phyloP scores from a whole-genome alignment of 208 protist species.

The Leishmania martiniquensis region DNA sequence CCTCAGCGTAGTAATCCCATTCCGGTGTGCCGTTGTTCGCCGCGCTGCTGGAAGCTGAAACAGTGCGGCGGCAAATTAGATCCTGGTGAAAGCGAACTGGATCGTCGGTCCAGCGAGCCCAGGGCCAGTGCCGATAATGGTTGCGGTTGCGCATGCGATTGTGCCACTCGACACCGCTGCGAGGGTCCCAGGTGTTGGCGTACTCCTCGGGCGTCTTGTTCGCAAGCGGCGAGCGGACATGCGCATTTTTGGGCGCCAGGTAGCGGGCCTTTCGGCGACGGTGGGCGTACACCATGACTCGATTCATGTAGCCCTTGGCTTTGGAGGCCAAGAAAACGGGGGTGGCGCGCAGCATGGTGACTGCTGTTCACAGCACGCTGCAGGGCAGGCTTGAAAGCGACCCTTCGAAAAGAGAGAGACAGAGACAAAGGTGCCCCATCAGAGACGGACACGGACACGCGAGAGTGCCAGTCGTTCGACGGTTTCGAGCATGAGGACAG shows the following conservation, averaged over 20 bases:
- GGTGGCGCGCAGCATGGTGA: slow-evolving; percentile 37
- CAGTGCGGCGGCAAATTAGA: slow-evolving; percentile 43
- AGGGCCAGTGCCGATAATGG: slow-evolving; percentile 81
- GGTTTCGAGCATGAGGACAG: not conserved
- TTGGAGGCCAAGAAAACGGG: slow-evolving; percentile 26
- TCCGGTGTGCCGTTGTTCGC: slow-evolving; percentile 64
- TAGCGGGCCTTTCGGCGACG: slow-evolving; percentile 66
- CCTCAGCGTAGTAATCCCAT: slow-evolving; percentile 80
- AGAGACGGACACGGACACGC: not conserved
- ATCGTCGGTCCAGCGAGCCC: slow-evolving; percentile 75
- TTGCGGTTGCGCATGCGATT: slow-evolving; percentile 62
- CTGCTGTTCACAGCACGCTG: not conserved
- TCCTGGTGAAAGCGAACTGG: slow-evolving; percentile 69
- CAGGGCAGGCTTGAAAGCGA: not conserved
- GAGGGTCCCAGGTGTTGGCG: slow-evolving; percentile 72
- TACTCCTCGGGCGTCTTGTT: slow-evolving; percentile 84
- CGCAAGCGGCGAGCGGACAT: slow-evolving; percentile 56
- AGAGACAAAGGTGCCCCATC: not conserved
- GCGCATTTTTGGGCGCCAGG: slow-evolving; percentile 49
- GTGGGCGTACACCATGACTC: slow-evolving; percentile 86
- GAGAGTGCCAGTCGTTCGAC: not conserved
- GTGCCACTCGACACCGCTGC: slow-evolving; percentile 81
- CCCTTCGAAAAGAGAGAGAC: not conserved
- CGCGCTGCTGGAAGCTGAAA: slow-evolving; percentile 36
- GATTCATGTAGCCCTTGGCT: slow-evolving; percentile 76